phyloP scores from a whole-genome alignment of 1,139 yeast genomes.

The Sugiyamaella neomexicana region DNA sequence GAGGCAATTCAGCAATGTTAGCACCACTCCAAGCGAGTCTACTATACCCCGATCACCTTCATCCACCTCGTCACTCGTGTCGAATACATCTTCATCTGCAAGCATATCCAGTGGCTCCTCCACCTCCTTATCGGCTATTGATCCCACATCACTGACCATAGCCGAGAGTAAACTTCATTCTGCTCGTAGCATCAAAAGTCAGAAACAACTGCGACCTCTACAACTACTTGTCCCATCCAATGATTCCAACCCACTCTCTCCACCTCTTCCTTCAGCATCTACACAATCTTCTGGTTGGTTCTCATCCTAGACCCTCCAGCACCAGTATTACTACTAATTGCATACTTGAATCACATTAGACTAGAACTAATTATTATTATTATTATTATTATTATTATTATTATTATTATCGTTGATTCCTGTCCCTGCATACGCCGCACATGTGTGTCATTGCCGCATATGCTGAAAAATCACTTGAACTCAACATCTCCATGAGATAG shows the following conservation, averaged over 20 bases:
- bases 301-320: background rate
- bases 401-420: no score
- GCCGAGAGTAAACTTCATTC: conserved; percentile 10
- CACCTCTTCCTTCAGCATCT: conserved; percentile 13
- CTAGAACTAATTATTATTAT: background rate
- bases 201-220: conserved; percentile 28
- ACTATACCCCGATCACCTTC: conserved; percentile 7
- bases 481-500: background rate
- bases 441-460: background rate
- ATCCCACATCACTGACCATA: conserved; percentile 8
- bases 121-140: conserved; percentile 14
- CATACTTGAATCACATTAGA: background rate
- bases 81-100: conserved; percentile 19
- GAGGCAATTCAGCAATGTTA: conserved; percentile 4
- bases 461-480: conserved; percentile 5
- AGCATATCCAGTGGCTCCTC: conserved; percentile 18
- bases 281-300: conserved; percentile 13
- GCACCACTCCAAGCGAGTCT: conserved; percentile 1
- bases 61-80: conserved; percentile 8
- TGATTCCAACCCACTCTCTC: conserved; percentile 8
- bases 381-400: no score
- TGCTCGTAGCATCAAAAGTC: conserved; percentile 20
- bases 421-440: background rate
- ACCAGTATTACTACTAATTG: background rate
- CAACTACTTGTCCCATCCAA: conserved; percentile 19